Evolutionary conservation across 148 eudicot genomes (phyloP), one percentile per base, ranked within the genome.

Genomic region (Arctostaphylos glauca): DNA sequence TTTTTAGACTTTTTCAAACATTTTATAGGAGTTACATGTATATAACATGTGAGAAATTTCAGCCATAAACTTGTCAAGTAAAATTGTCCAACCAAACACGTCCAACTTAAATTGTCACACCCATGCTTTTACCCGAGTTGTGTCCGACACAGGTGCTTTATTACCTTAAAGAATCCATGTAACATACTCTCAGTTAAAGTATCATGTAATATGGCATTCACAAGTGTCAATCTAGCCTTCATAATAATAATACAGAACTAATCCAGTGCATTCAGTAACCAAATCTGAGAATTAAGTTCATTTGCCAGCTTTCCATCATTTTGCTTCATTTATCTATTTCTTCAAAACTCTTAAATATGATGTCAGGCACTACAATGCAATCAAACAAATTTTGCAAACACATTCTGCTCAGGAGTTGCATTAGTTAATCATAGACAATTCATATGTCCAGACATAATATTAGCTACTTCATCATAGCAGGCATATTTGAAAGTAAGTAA

Each of bases 361-460:
- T 62, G 21, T n/a, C 25, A 0, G 67, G 0, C 67, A 59, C 31
- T n/a, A 31, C 8, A 12, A 62, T 25, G 31, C 25, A 8, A 62
- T 60, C 67, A 53, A 18, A 76, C 6, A 54, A 14, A 3, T 7
- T 38, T 54, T 56, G 18, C 66, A 3, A 49, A 6, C 7, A 15
- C 47, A 18, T 80, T 46, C 58, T 80, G 90, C 90, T 86, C 90
- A 86, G 90, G 80, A 79, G 73, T 68, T 62, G 83, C 81, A 71
- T 43, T 67, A 72, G 48, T 77, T 75, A 87, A 66, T 84, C 86
- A 84, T 6, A 49, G 80, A 80, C 85, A 79, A 52, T 68, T 86
- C 89, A 89, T 81, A 84, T 76, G 90, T 88, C 90, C 90, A 88
- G 90, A 88, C 90, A 89, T 86, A 86, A 81, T 74, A 74, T 64